Evolutionary conservation across 2,329 filamentous ascomycete species (phyloP).

Genomic region (Elsinoe batatas): DNA sequence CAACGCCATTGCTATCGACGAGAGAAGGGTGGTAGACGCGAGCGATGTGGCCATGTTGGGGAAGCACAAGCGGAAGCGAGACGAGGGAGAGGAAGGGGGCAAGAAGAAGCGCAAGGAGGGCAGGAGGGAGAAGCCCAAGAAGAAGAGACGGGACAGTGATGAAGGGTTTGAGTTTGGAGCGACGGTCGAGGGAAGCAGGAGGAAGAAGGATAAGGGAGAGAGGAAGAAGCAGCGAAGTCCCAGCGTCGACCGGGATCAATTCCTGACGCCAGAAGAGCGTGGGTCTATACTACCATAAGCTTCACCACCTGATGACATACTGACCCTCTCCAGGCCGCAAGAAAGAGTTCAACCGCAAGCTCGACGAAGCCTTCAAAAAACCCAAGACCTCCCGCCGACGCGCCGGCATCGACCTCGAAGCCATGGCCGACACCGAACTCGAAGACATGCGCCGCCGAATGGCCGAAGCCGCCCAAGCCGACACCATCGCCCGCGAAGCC

Average conservation of each 20-base stretch:
- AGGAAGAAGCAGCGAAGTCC: constrained; percentile 33
- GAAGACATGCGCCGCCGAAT: constrained; percentile 70
- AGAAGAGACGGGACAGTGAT: constrained; percentile 49
- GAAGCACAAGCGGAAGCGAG: constrained; percentile 57
- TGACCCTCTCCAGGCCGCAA: constrained; percentile 47
- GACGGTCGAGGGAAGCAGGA: constrained; percentile 45
- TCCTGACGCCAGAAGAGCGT: constrained; percentile 76
- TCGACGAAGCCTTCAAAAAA: constrained; percentile 82
- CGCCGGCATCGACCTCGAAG: constrained; percentile 85
- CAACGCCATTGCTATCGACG: constrained; percentile 50
- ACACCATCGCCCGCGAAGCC: constrained; percentile 70
- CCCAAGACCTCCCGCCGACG: constrained; percentile 68
- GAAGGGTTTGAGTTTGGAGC: constrained; percentile 44
- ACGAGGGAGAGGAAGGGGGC: constrained; percentile 48
- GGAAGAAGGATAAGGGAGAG: constrained; percentile 37
- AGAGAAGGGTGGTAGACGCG: constrained; percentile 51
- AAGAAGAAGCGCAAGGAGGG: constrained; percentile 58
- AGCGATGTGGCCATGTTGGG: constrained; percentile 52
- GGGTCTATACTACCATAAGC: constrained; percentile 26
- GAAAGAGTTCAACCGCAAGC: constrained; percentile 72
- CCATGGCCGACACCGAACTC: constrained; percentile 82
- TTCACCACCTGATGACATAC: constrained; percentile 15
- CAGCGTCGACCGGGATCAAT: constrained; percentile 63
- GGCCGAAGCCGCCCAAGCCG: constrained; percentile 78
- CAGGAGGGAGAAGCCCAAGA: constrained; percentile 46